These are phyloP conservation scores for Elongisporangium prolatum DNA, from an alignment of 352 stramenopile genomes.

Conservation along the genomic window DNA sequence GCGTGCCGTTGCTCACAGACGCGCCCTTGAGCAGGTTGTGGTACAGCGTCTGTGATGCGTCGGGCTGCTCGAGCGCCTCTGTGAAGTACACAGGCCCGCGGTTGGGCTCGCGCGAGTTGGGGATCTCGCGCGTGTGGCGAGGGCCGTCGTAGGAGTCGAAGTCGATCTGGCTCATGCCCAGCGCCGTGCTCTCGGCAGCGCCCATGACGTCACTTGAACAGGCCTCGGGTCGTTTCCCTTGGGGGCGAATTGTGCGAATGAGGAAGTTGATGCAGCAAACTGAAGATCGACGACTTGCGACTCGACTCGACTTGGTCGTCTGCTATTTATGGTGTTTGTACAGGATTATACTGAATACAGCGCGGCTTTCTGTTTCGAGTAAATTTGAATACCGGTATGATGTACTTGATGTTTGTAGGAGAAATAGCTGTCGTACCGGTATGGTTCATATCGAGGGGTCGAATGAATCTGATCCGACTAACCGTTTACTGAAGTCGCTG, in stretches of 20 bases:
- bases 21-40: slow-evolving; percentile 32
- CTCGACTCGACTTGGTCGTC: background rate
- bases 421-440: background rate
- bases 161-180: slow-evolving; percentile 51
- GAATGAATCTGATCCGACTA: background rate
- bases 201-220: slow-evolving; percentile 22
- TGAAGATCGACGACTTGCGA: background rate
- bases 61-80: slow-evolving; percentile 15
- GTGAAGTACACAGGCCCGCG: slow-evolving; percentile 20
- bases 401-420: background rate
- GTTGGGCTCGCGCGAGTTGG: slow-evolving; percentile 19
- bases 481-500: background rate
- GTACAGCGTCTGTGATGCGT: slow-evolving; percentile 46
- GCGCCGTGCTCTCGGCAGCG: slow-evolving; percentile 25
- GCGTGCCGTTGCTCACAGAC: slow-evolving; percentile 37
- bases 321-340: background rate
- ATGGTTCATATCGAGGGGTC: background rate
- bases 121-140: slow-evolving; percentile 34
- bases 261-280: background rate
- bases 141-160: slow-evolving; percentile 44
- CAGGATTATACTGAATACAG: background rate
- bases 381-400: background rate
- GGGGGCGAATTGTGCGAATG: background rate
- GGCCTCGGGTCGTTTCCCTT: background rate
- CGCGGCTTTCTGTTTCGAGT: background rate